Conservation (phyloP, 2,329 filamentous ascomycete species). For the Trematosphaeria pertusa region DNA sequence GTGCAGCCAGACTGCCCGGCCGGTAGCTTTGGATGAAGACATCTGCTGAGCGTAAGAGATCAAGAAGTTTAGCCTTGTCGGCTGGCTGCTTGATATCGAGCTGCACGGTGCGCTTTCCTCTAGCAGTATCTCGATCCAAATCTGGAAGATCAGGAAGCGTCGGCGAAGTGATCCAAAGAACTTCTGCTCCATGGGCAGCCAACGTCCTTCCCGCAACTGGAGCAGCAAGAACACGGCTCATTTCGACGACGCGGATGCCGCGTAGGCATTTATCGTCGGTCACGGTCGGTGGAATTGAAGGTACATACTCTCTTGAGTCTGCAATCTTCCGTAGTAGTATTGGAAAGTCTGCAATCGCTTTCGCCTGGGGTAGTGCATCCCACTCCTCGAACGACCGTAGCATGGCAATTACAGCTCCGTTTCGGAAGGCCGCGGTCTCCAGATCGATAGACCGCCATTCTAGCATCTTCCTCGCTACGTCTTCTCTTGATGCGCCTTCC, state of each 20-base stretch:
- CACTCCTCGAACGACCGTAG: slow-evolving; percentile 60
- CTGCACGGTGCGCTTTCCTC: slow-evolving; percentile 56
- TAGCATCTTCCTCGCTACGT: slow-evolving; percentile 49
- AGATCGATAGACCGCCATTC: slow-evolving; percentile 57
- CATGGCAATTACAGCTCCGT: slow-evolving; percentile 57
- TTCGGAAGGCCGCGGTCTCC: slow-evolving; percentile 53
- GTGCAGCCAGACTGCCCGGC: slow-evolving; percentile 54
- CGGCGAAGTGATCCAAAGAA: slow-evolving; percentile 55
- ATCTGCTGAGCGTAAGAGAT: slow-evolving; percentile 58
- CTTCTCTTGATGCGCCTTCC: slow-evolving; percentile 41
- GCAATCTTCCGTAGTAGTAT: slow-evolving; percentile 52
- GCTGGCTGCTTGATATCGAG: slow-evolving; percentile 56
- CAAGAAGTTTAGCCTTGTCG: slow-evolving; percentile 50
- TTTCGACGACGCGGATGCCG: slow-evolving; percentile 51
- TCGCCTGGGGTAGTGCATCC: slow-evolving; percentile 59
- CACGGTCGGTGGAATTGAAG: background rate
- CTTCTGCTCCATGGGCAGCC: slow-evolving; percentile 55
- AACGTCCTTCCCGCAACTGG: slow-evolving; percentile 53
- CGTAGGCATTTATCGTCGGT: slow-evolving; percentile 42
- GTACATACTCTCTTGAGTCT: slow-evolving; percentile 19
- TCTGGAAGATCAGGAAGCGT: slow-evolving; percentile 51
- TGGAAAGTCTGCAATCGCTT: slow-evolving; percentile 54
- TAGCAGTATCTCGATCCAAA: slow-evolving; percentile 52
- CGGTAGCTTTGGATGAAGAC: slow-evolving; percentile 63
- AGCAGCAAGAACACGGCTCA: slow-evolving; percentile 55